Evolutionary conservation across 1,139 yeast species (phyloP), one percentile per base, ranked within the genome.

Genomic region (Wickerhamomyces sp.): DNA sequence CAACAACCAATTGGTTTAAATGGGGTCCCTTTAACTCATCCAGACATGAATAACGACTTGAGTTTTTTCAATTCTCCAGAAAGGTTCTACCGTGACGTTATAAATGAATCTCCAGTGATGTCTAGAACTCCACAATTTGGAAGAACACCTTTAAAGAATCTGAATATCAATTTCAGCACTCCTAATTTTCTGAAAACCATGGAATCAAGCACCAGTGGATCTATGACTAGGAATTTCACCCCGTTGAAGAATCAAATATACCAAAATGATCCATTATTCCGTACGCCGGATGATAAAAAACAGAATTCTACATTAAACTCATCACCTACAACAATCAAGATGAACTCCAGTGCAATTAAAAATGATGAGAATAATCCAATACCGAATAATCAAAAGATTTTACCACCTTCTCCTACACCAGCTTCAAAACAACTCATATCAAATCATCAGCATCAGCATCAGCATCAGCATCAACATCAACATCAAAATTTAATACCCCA

Each of bases 51-150:
- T 61, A 62, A 48, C 65, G 68, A 51, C 26, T 13, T 40, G 6
- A 21, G 25, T n/a, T 45, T 48, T 63, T 68, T 32, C 43, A 55
- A 51, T 64, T 66, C 52, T 49, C 70, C 38, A 53, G 76, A 59
- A 68, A 65, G 55, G 67, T 51, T 54, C 31, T 54, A 52, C 33
- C 46, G 54, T 25, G 56, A 54, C 18, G 36, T 54, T 33, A 50
- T 54, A 28, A 48, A 52, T 28, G 56, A 52, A 35, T 54, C 58
- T 0, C 58, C 58, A 4, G 44, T 49, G 12, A 31, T 49, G 15
- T 36, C 44, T 2, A 46, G 52, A 29, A 51, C 58, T 2, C 55
- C 52, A 1, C 48, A 45, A 21, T 32, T 43, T 21, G 55, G 55
- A 19, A 48, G 55, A 34, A 52, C 58, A 2, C 58, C 58, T 3